Evolutionary conservation across 1,284 basidiomycete genomes (phyloP).

Genomic region (Tilletia indica): DNA sequence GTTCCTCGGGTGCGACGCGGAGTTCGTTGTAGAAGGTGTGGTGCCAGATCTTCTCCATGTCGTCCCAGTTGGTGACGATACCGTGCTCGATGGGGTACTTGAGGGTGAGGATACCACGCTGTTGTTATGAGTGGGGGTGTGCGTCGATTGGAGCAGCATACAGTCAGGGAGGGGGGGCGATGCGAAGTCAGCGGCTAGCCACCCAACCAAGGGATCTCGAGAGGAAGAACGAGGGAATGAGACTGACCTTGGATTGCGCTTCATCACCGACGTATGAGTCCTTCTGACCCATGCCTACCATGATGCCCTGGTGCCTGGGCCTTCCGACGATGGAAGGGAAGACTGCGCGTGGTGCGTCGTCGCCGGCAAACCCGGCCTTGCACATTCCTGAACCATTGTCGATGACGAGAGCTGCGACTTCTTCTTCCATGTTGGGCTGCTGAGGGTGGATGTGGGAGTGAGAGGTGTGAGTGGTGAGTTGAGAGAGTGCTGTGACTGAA

Average conservation of each 20-base stretch:
- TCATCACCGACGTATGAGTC: slow-evolving; percentile 66
- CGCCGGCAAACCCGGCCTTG: slow-evolving; percentile 66
- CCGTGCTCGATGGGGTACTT: slow-evolving; percentile 64
- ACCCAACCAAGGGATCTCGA: no score
- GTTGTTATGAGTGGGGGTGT: background rate
- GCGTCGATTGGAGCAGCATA: no score
- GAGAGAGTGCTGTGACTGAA: background rate
- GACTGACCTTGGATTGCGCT: slow-evolving; percentile 73
- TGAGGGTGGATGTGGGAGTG: background rate
- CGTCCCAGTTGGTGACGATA: slow-evolving; percentile 75
- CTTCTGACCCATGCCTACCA: slow-evolving; percentile 65
- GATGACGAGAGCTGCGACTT: slow-evolving; percentile 57
- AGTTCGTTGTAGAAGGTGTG: slow-evolving; percentile 60
- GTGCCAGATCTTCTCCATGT: slow-evolving; percentile 57
- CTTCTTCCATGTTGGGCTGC: slow-evolving; percentile 33
- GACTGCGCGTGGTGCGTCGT: slow-evolving; percentile 74
- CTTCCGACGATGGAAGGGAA: slow-evolving; percentile 86
- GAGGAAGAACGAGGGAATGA: no score
- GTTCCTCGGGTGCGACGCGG: slow-evolving; percentile 70
- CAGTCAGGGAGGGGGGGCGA: no score
- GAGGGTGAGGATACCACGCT: slow-evolving; percentile 86
- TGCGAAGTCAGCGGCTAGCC: no score
- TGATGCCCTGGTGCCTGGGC: slow-evolving; percentile 86
- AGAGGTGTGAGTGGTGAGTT: background rate
- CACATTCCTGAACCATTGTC: slow-evolving; percentile 57